These are phyloP conservation scores for Celoporthe dispersa DNA, from an alignment of 2,329 filamentous ascomycete genomes.

Conservation along the genomic window DNA sequence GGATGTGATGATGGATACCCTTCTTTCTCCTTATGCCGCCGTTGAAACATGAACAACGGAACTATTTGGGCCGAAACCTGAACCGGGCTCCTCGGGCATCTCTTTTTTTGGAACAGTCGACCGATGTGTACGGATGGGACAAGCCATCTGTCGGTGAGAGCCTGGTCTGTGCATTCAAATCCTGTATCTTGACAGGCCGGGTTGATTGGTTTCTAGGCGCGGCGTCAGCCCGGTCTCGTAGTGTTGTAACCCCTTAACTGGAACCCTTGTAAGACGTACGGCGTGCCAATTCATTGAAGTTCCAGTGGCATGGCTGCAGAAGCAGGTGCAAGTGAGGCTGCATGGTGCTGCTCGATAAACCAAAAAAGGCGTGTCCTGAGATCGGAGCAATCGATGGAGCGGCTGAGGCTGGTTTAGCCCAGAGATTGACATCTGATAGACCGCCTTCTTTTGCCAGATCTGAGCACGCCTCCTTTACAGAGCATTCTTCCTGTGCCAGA, in stretches of 20 bases:
- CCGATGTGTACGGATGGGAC: slow-evolving; percentile 17
- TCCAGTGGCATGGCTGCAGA: slow-evolving; percentile 6
- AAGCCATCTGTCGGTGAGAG: slow-evolving; percentile 29
- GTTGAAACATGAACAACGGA: neutral
- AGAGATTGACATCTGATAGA: slow-evolving; percentile 6
- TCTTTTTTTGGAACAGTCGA: neutral
- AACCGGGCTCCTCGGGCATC: neutral
- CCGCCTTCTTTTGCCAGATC: slow-evolving; percentile 4
- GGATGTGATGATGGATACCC: slow-evolving; percentile 2
- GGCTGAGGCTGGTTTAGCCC: slow-evolving; percentile 4
- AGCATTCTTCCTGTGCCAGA: neutral
- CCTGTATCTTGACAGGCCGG: slow-evolving; percentile 11
- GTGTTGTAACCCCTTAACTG: slow-evolving; percentile 18
- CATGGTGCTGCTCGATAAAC: neutral
- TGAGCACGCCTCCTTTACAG: neutral
- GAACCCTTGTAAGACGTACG: slow-evolving; percentile 23
- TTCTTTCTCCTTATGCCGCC: neutral
- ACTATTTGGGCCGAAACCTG: neutral
- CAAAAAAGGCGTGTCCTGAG: neutral
- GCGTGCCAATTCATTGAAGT: neutral
- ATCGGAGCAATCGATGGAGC: neutral
- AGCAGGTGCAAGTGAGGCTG: slow-evolving; percentile 4
- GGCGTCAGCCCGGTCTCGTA: slow-evolving; percentile 24
- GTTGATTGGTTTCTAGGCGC: slow-evolving; percentile 21
- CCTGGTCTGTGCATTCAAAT: slow-evolving; percentile 21